These are phyloP conservation scores for Pyrus hybrid DNA, from an alignment of 331 rosid species.

Conservation along the genomic window DNA sequence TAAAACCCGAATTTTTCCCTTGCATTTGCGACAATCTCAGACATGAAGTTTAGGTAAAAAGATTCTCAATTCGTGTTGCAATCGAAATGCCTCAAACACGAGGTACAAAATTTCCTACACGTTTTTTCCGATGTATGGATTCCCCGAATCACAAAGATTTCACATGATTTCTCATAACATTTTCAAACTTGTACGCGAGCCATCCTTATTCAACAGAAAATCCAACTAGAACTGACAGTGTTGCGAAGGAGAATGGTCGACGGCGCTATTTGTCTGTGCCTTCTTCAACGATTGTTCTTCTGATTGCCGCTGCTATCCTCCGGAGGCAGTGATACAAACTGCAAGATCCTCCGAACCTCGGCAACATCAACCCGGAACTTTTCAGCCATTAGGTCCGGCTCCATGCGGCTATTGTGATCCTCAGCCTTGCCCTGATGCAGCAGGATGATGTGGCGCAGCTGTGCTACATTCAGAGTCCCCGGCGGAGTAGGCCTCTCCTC, in stretches of 20 bases:
- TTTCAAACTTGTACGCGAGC: slow-evolving; percentile 1
- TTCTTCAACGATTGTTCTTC: slow-evolving; percentile 13
- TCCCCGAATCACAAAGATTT: not conserved
- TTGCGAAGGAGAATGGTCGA: not conserved
- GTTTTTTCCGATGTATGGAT: not conserved
- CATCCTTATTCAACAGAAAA: slow-evolving; percentile 16
- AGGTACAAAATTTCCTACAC: not conserved
- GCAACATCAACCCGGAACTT: slow-evolving; percentile 40
- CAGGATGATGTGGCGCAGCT: slow-evolving; percentile 66
- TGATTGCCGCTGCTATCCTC: slow-evolving; percentile 34
- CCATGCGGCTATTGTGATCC: slow-evolving; percentile 70
- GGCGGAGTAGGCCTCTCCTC: slow-evolving; percentile 59
- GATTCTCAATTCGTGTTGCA: not conserved
- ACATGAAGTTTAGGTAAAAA: not conserved
- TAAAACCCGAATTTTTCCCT: not conserved
- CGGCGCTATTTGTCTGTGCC: not conserved
- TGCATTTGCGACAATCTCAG: too few species aligned
- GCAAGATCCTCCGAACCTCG: slow-evolving; percentile 51
- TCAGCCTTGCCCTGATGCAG: slow-evolving; percentile 78
- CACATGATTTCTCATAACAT: not conserved
- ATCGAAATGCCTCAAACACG: not conserved
- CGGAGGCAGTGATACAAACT: slow-evolving; percentile 68
- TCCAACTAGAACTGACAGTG: slow-evolving; percentile 2
- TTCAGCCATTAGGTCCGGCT: slow-evolving; percentile 50
- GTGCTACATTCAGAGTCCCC: slow-evolving; percentile 72